Evolutionary conservation across 352 stramenopile species (phyloP).

Genomic region (Aphanomyces astaci): DNA sequence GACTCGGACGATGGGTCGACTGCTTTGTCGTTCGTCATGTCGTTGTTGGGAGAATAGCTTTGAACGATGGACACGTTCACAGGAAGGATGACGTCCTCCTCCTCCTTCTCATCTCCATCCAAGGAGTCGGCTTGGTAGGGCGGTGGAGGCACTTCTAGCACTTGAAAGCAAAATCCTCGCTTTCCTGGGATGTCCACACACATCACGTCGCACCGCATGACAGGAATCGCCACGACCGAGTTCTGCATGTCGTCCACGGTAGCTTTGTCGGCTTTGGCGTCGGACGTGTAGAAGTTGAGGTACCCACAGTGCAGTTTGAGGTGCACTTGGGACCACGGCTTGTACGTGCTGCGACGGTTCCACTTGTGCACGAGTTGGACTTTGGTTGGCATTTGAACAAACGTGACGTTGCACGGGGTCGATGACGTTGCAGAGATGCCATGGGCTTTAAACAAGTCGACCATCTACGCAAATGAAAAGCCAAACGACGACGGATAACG

Average conservation of each 20-base stretch:
- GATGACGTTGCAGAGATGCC: background rate
- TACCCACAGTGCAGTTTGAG: constrained; percentile 21
- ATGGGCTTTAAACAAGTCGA: constrained; percentile 21
- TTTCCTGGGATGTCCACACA: background rate
- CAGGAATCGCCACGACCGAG: constrained; percentile 10
- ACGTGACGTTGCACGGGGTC: background rate
- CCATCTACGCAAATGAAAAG: too few relatives aligned
- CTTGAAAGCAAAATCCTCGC: background rate
- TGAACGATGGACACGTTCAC: background rate
- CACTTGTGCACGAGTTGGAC: background rate
- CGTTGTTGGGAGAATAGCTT: background rate
- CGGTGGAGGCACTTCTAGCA: background rate
- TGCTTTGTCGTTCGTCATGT: background rate
- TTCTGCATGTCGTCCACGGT: constrained; percentile 15
- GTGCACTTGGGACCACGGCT: constrained; percentile 7
- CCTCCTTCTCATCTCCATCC: too few relatives aligned
- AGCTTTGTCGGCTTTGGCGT: background rate
- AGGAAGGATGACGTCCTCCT: background rate
- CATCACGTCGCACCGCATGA: background rate
- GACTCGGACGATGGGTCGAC: background rate
- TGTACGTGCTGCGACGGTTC: background rate
- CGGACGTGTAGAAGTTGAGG: constrained; percentile 12
- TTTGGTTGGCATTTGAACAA: constrained; percentile 8
- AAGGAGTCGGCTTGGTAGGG: background rate
- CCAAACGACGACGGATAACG: too few relatives aligned